A percentile compares a stretch with the other conserved stretches of the same genome.
Evolutionary conservation across 176 grass and related monocot genomes (phyloP).

Genomic region (Neostapfia colusana): DNA sequence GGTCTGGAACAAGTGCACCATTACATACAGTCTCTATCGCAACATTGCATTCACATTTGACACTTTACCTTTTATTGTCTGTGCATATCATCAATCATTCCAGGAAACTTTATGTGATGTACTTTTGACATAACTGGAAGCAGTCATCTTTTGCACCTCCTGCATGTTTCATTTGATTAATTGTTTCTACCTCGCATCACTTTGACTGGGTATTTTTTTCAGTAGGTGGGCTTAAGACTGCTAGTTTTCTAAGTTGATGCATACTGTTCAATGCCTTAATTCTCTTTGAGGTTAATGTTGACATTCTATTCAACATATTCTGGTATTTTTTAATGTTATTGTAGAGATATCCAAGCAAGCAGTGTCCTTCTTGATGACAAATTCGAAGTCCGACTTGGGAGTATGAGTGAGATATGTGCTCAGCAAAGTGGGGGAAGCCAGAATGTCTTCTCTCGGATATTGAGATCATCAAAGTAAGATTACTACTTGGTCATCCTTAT

Average conservation of each 20-base stretch:
- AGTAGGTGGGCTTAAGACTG: slow-evolving; percentile 18
- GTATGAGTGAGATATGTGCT: slow-evolving; percentile 77
- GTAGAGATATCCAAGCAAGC: slow-evolving; percentile 96
- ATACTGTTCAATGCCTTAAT: slow-evolving; percentile 16
- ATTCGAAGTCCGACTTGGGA: slow-evolving; percentile 89
- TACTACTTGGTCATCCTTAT: not conserved
- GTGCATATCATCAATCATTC: slow-evolving; percentile 16
- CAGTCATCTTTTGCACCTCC: slow-evolving; percentile 9
- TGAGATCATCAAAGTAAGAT: slow-evolving; percentile 92
- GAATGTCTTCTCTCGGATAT: slow-evolving; percentile 71
- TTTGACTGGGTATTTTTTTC: slow-evolving; percentile 27
- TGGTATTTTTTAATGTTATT: slow-evolving; percentile 23
- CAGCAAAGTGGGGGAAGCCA: slow-evolving; percentile 86
- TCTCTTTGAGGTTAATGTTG: slow-evolving; percentile 25
- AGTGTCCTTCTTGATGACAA: slow-evolving; percentile 97
- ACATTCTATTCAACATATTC: slow-evolving; percentile 17
- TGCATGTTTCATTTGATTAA: slow-evolving; percentile 22
- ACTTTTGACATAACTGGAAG: slow-evolving; percentile 21
- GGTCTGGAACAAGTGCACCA: not conserved
- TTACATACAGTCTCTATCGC: slow-evolving; percentile 20
- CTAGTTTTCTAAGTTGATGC: not conserved
- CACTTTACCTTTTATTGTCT: slow-evolving; percentile 29
- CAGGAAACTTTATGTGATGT: slow-evolving; percentile 10
- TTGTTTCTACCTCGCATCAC: slow-evolving; percentile 20
- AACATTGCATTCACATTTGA: slow-evolving; percentile 21